Base-by-base conservation (phyloP, 2,329 filamentous ascomycete species). In the Sclerotinia borealis region DNA sequence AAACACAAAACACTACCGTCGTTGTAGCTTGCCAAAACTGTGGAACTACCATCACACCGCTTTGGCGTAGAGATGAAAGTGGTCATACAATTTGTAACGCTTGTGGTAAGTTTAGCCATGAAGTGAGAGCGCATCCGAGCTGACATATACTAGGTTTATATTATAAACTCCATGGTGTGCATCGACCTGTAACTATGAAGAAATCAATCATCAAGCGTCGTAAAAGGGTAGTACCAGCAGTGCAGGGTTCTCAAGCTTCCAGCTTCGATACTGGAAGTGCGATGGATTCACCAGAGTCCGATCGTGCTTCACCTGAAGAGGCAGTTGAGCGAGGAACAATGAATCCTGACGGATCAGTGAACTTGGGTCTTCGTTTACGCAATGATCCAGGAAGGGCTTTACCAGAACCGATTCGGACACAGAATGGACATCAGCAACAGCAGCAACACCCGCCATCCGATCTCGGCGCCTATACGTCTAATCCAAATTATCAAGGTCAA, bases 71-170 rank as follows among this genome's bases (percentile, higher is more conserved):
- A 71, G 95, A 98, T 74, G 93, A 96, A 76, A 88, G 88, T 70
- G 95, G 95, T 1, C 93, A 97, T 77, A 96, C 93, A 6, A 99
- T 99, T 68, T 99, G 95, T 79, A 99, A 99, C 77, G 95, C 95
- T 59, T 99, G 95, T 79, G 95, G 92, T 96, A 83, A 75, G 88
- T 83, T 31, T 41, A 47, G 43, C 25, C 65, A 22, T n/a, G 39
- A 51, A 47, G 31, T 56, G 17, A 27, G 15, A 45, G 39, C 8
- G 37, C 48, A 36, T 50, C 55, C 43, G 62, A 58, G 61, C 68
- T 72, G 48, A 71, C 55, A 54, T 48, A 34, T 27, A 55, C 7
- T 41, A 96, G 92, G 93, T 5, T 80, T 99, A 3, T 99, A 99
- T 76, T 71, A 96, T 79, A 98, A 98, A 76, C 85, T 99, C 3